phyloP scores from a whole-genome alignment of 1,139 yeast species.

The Lodderomyces oxycetoniae region DNA sequence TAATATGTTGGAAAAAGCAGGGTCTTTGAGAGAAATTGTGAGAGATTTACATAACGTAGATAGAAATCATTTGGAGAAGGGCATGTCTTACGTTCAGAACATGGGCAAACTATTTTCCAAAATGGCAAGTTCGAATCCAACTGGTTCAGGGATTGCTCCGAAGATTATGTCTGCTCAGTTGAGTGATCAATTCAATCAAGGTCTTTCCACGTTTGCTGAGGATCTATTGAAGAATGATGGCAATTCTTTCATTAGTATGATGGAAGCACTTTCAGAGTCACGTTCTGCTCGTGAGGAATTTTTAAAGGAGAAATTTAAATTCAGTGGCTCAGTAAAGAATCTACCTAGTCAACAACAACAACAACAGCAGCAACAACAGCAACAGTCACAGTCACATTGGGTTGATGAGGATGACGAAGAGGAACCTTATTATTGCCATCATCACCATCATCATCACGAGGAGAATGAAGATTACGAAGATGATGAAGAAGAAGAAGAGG shows the following conservation, averaged over 20 bases:
- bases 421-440: conserved; percentile 6
- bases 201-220: conserved; percentile 64
- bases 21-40: conserved; percentile 26
- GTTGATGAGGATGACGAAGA: conserved; percentile 23
- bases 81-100: conserved; percentile 25
- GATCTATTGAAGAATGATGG: conserved; percentile 75
- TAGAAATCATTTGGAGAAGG: conserved; percentile 26
- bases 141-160: conserved; percentile 9
- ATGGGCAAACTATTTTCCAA: conserved; percentile 22
- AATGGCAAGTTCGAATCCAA: conserved; percentile 12
- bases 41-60: conserved; percentile 27
- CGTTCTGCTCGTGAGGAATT: conserved; percentile 46
- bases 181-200: conserved; percentile 25
- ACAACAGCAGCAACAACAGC: conserved; percentile 3
- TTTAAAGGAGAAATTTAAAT: conserved; percentile 17
- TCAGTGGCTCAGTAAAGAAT: neutral
- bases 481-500: conserved; percentile 18
- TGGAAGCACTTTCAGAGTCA: conserved; percentile 68
- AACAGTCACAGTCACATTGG: conserved; percentile 14
- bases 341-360: conserved; percentile 3
- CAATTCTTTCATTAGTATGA: conserved; percentile 65
- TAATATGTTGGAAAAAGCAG: conserved; percentile 25
- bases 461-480: conserved; percentile 14
- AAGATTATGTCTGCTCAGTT: conserved; percentile 8
- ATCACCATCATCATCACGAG: conserved; percentile 8